These are phyloP conservation scores for Alliaria petiolata DNA, from an alignment of 345 rosid genomes.

Conservation along the genomic window DNA sequence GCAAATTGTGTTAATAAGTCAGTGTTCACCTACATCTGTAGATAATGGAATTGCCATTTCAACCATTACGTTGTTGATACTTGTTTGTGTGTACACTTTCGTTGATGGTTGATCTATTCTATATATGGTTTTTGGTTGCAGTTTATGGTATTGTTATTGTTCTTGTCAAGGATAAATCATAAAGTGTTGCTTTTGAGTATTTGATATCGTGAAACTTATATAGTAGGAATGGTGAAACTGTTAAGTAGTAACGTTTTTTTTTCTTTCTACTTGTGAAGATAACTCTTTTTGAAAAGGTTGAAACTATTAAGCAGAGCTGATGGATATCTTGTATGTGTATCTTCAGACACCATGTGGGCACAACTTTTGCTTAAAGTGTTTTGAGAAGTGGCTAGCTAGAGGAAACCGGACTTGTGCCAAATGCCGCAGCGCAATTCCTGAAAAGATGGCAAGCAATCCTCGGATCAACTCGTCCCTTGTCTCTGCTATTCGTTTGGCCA, in stretches of 20 bases:
- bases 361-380: slow-evolving; percentile 78
- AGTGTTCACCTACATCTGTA: too few relatives aligned
- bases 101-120: neutral
- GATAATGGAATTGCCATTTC: too few relatives aligned
- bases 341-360: slow-evolving; percentile 16
- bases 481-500: slow-evolving; percentile 58
- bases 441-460: slow-evolving; percentile 49
- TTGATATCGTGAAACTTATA: neutral
- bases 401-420: slow-evolving; percentile 55
- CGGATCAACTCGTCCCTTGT: slow-evolving; percentile 62
- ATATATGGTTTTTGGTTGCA: neutral
- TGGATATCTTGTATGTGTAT: neutral
- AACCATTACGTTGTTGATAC: too few relatives aligned
- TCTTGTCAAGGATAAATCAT: neutral
- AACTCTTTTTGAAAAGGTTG: neutral
- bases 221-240: too few relatives aligned
- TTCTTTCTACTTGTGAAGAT: neutral
- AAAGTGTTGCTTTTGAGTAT: neutral
- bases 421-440: slow-evolving; percentile 54
- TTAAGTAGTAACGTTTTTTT: neutral
- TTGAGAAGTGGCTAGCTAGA: slow-evolving; percentile 62
- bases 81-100: too few relatives aligned
- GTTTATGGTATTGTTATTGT: neutral
- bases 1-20: too few relatives aligned
- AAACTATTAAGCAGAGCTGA: slow-evolving; percentile 9